These are phyloP conservation scores for Rubroshorea leprosula DNA, from an alignment of 345 rosid species.

Conservation along the genomic window DNA sequence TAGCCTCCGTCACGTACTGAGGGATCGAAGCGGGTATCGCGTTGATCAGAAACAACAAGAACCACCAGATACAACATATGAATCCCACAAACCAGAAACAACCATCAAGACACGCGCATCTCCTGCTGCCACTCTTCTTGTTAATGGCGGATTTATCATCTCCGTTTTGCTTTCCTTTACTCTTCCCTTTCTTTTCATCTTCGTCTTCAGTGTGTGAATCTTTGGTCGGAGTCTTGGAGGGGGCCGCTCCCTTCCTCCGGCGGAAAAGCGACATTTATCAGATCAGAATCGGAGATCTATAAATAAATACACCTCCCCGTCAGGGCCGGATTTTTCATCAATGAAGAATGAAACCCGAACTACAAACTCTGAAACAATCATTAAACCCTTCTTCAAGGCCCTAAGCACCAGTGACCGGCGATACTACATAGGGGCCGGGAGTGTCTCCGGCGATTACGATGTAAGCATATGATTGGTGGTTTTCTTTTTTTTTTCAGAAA, in stretches of 20 bases:
- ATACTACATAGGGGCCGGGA: too few relatives aligned
- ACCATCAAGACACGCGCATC: slow-evolving; percentile 48
- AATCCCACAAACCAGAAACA: slow-evolving; percentile 68
- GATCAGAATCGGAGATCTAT: background rate
- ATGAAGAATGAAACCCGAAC: background rate
- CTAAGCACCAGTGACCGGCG: background rate
- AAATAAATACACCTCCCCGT: background rate
- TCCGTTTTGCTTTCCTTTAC: slow-evolving; percentile 1
- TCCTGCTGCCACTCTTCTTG: slow-evolving; percentile 7
- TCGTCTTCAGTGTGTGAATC: slow-evolving; percentile 9
- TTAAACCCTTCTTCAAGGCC: background rate
- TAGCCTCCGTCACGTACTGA: slow-evolving; percentile 64
- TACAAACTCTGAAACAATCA: background rate
- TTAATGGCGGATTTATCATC: background rate
- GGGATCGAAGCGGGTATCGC: slow-evolving; percentile 66
- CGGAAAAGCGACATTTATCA: slow-evolving; percentile 33
- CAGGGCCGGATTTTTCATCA: slow-evolving; percentile 1
- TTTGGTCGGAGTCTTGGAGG: slow-evolving; percentile 3
- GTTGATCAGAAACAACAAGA: slow-evolving; percentile 45
- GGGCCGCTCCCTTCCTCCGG: slow-evolving; percentile 28
- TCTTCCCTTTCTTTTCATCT: slow-evolving; percentile 3
- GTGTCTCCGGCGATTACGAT: too few relatives aligned
- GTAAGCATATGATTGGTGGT: too few relatives aligned
- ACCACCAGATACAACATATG: slow-evolving; percentile 58
- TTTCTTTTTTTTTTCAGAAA: too few relatives aligned